These are phyloP conservation scores for baker's yeast (Saccharomyces cerevisiae) DNA, from an alignment of 805 yeast genomes.

Conservation along the genomic window DNA sequence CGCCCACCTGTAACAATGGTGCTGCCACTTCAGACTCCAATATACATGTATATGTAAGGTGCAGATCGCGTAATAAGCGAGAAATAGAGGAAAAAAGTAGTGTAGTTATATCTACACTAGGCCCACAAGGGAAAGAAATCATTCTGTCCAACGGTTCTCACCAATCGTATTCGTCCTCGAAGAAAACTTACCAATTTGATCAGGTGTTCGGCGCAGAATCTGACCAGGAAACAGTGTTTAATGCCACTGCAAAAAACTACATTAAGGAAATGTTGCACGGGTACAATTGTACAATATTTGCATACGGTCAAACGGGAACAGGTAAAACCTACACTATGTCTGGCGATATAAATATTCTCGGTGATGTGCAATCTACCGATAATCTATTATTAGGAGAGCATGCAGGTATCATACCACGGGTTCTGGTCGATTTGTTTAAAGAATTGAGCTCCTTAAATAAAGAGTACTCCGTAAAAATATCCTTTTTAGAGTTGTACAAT, in stretches of 20 bases:
- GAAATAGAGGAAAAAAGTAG: slow-evolving; percentile 48
- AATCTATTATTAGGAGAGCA: slow-evolving; percentile 31
- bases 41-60: slow-evolving; percentile 49
- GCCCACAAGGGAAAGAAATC: slow-evolving; percentile 40
- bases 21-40: slow-evolving; percentile 22
- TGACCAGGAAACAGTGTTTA: slow-evolving; percentile 60
- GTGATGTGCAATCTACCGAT: slow-evolving; percentile 23
- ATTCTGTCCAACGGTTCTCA: slow-evolving; percentile 29
- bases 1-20: background rate
- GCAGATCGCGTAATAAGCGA: slow-evolving; percentile 47
- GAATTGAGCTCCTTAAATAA: slow-evolving; percentile 31
- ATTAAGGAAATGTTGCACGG: slow-evolving; percentile 61
- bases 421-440: slow-evolving; percentile 47
- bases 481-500: slow-evolving; percentile 75
- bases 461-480: slow-evolving; percentile 61
- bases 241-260: slow-evolving; percentile 50
- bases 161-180: slow-evolving; percentile 12
- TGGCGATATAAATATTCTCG: slow-evolving; percentile 49
- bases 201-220: slow-evolving; percentile 75
- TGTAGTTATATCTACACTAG: slow-evolving; percentile 45
- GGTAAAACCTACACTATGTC: slow-evolving; percentile 74
- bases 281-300: slow-evolving; percentile 70
- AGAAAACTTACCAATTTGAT: slow-evolving; percentile 61
- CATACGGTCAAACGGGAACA: slow-evolving; percentile 86
- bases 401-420: slow-evolving; percentile 60